Base-by-base conservation (phyloP, 148 eudicot species). In the Pouteria glomerata region DNA sequence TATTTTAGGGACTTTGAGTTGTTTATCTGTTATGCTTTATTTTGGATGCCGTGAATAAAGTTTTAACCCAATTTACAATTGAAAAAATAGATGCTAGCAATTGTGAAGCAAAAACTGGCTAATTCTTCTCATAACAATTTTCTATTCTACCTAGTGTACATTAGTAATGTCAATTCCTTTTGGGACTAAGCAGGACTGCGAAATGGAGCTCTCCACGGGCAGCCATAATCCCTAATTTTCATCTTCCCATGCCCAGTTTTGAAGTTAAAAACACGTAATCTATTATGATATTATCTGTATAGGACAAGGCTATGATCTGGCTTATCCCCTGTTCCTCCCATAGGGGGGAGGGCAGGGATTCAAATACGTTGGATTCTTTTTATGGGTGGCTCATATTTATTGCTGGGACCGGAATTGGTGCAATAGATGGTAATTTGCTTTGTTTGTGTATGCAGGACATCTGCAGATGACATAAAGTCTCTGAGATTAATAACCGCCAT, bases 201-300 rank as follows among this genome's bases (percentile, higher is more conserved):
- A 80, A 73, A 63, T 81, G 82, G 87, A 81, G 73, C 52, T 64
- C 78, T 53, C 91, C 95, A 24, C 78, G 69, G 69, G 91, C 95
- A 18, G 95, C 89, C 52, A 81, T 79, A 30, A 71, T 85, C 34
- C 83, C 95, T 33, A 85, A 77, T 72, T 80, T 84, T 68, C 94
- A 89, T 75, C 97, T 91, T 26, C 97, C 97, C 18, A 91, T 91
- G 97, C 97, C 90, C 66, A 90, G 96, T 63, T 66, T 68, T 66
- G 90, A 86, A 78, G 84, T 82, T 78, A 86, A 84, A 63, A 86
- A 86, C 80, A 76, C 87, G 90, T 82, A 74, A 77, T 29, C 30
- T 30, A 0, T 14, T 42, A n/a, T 35, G 45, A 1, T 7, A 29
- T 62, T 10, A 15, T 21, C 4, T 3, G 59, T 55, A 55, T 55